Base-by-base conservation (phyloP, 1,284 basidiomycete species). In the Puccinia coronata region DNA sequence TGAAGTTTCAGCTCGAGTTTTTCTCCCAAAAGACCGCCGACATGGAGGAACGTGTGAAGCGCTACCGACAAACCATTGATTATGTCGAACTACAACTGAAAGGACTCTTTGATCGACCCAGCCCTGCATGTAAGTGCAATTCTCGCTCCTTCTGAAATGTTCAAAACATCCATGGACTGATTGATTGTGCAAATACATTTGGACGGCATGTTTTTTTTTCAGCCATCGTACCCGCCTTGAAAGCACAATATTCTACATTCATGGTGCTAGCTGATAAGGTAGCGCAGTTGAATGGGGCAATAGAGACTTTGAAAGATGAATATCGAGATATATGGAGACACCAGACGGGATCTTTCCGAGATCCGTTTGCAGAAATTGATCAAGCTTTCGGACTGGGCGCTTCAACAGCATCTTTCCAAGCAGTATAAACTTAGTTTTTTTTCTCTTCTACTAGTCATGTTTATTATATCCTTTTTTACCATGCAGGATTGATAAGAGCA, bases 351-450 rank as follows among this genome's bases (percentile, higher is more conserved):
- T 80, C 77, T 28, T 67, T 80, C 20, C 34, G 65, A n/a, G 67
- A 80, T 72, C 77, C 77, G 31, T 80, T 80, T 72, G 61, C 63
- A 57, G 76, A 78, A 76, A 51, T 76, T n/a, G 76, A 69, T 70
- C 71, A 51, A 39, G 71, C 51, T 39, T 73, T 73, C n/a, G 71
- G 61, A 39, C 34, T 63, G 5, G 61, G 61, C n/a, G 20, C 36
- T n/a, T 39, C 34, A 6, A 39, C 61, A 39, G 9, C 31, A 12
- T 36, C 18, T 18, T 63, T 63, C 20, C 61, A 63, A 39, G 18
- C 61, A n/a, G n/a, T n/a, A 9, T 47, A 47, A 47, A 8, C 43
- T 47, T 8, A 8, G 16, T 8, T 16, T 16, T 47, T 47, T 47
- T 47, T 47, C 9, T 8, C 9, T 47, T 8, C 43, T n/a, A n/a